phyloP scores from a whole-genome alignment of 2,329 filamentous ascomycete species.

The Colletotrichum cordylinicola region DNA sequence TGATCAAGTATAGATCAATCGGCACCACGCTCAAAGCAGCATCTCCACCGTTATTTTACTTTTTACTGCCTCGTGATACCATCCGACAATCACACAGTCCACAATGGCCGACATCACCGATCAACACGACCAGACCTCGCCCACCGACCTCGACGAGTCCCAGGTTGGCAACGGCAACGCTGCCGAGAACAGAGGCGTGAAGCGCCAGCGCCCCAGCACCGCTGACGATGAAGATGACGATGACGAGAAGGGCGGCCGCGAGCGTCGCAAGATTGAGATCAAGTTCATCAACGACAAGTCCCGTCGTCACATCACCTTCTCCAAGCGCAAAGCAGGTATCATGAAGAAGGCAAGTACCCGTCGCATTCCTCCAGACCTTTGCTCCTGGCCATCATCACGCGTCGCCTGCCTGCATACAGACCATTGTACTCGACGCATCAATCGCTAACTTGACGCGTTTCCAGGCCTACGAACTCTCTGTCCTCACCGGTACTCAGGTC shows the following conservation, averaged over 20 bases:
- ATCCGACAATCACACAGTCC: constrained; percentile 1
- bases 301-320: constrained; percentile 98
- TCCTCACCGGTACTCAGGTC: constrained; percentile 97
- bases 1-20: constrained; percentile 71
- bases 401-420: neutral
- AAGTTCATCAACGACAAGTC: constrained; percentile 99
- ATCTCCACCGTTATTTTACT: constrained; percentile 63
- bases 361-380: neutral
- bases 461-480: constrained; percentile 95
- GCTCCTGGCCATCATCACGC: neutral
- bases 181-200: constrained; percentile 80
- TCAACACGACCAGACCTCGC: constrained; percentile 78
- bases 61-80: constrained; percentile 56
- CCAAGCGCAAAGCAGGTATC: constrained; percentile 98
- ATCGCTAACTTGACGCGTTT: constrained; percentile 13
- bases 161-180: constrained; percentile 70
- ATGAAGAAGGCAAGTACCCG: constrained; percentile 89
- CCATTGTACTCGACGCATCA: neutral
- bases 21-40: constrained; percentile 70
- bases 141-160: constrained; percentile 75
- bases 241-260: constrained; percentile 95
- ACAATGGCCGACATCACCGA: constrained; percentile 82
- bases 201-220: constrained; percentile 82
- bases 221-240: constrained; percentile 97
- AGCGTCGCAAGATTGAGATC: constrained; percentile 99